phyloP scores from a whole-genome alignment of 768 basidiomycete genomes.

The Boletus sensibilis region DNA sequence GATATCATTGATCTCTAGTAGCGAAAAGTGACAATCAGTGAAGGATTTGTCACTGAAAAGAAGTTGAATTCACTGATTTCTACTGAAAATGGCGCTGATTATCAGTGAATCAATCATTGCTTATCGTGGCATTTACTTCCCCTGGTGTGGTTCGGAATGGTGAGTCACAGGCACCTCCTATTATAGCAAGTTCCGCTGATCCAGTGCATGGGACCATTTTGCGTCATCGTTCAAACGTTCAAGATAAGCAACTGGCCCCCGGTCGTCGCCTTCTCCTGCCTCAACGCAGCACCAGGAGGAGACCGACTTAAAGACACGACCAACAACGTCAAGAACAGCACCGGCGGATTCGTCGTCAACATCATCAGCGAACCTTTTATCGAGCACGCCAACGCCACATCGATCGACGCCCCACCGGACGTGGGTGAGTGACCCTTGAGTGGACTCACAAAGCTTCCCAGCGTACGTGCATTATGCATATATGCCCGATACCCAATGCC shows the following conservation, averaged over 20 bases:
- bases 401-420: slow-evolving; percentile 37
- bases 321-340: slow-evolving; percentile 41
- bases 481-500: background rate
- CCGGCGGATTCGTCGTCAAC: slow-evolving; percentile 47
- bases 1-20: too few species aligned
- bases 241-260: slow-evolving; percentile 26
- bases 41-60: too few species aligned
- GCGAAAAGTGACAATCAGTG: too few species aligned
- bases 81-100: too few species aligned
- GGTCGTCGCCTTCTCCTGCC: slow-evolving; percentile 39
- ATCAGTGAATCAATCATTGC: too few species aligned
- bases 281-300: slow-evolving; percentile 1
- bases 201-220: background rate
- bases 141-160: slow-evolving; percentile 34
- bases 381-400: slow-evolving; percentile 38
- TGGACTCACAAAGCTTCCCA: slow-evolving; percentile 24
- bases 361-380: slow-evolving; percentile 53
- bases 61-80: too few species aligned
- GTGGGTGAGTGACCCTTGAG: slow-evolving; percentile 42
- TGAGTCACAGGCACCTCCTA: background rate
- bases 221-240: background rate
- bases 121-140: too few species aligned
- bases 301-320: slow-evolving; percentile 41
- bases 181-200: background rate
- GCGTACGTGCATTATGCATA: slow-evolving; percentile 1